Evolutionary conservation across 768 basidiomycete genomes (phyloP).

Genomic region (Psilocybe cyanescens): DNA sequence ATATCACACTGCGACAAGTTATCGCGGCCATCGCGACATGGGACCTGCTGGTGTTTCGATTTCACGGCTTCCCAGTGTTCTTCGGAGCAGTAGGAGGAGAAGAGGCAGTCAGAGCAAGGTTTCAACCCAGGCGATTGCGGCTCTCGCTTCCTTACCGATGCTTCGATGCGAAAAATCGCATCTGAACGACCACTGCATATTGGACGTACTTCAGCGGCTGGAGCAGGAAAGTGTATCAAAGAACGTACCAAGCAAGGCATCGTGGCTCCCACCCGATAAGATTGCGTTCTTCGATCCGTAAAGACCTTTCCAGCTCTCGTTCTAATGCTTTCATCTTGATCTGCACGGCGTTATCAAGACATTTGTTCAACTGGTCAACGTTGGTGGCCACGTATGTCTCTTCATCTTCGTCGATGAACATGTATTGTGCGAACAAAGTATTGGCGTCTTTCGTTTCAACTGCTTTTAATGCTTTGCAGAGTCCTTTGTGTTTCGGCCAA

Average conservation of each 20-base stretch:
- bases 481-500: constrained; percentile 33
- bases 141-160: constrained; percentile 4
- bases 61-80: constrained; percentile 27
- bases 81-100: constrained; percentile 33
- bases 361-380: constrained; percentile 16
- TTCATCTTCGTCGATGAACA: constrained; percentile 14
- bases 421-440: constrained; percentile 14
- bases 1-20: constrained; percentile 31
- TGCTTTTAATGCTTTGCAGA: constrained; percentile 34
- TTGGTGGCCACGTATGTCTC: constrained; percentile 17
- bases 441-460: constrained; percentile 23
- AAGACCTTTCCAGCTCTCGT: constrained; percentile 17
- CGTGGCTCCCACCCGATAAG: constrained; percentile 31
- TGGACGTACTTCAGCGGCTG: neutral
- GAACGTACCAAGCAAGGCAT: constrained; percentile 32
- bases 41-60: constrained; percentile 19
- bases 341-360: constrained; percentile 13
- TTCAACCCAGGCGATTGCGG: constrained; percentile 12
- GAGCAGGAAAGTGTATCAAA: neutral
- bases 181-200: constrained; percentile 30
- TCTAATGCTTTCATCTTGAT: constrained; percentile 13
- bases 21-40: constrained; percentile 25
- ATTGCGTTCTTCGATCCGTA: constrained; percentile 27
- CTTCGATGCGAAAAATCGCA: constrained; percentile 27
- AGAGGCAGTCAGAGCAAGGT: constrained; percentile 28